phyloP scores from a whole-genome alignment of 768 basidiomycete species.

The Lyophyllum atratum region DNA sequence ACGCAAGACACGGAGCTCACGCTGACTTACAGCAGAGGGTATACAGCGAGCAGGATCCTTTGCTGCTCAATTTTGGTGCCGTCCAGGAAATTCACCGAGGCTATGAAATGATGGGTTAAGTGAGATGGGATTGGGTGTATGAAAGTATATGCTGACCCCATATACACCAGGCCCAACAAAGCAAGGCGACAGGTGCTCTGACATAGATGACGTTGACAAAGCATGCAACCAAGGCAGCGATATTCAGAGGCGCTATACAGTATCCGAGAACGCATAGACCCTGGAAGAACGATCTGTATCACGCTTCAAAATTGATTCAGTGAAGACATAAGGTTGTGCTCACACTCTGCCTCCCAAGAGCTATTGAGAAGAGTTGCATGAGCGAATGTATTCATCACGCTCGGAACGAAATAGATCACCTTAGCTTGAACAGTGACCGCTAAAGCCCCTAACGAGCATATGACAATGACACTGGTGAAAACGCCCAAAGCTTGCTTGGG shows the following conservation, averaged over 20 bases:
- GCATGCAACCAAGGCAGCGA: conserved; percentile 85
- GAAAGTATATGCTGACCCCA: conserved; percentile 72
- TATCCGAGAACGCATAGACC: conserved; percentile 94
- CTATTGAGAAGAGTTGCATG: conserved; percentile 32
- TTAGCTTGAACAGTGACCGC: conserved; percentile 97
- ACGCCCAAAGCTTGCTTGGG: conserved; percentile 80
- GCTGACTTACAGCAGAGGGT: conserved; percentile 80
- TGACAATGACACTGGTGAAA: conserved; percentile 93
- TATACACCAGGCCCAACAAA: conserved; percentile 94
- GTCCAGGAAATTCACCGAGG: conserved; percentile 93
- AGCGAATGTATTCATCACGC: conserved; percentile 3
- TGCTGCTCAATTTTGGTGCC: conserved; percentile 93
- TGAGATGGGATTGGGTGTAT: neutral
- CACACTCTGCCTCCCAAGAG: conserved; percentile 84
- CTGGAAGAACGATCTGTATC: conserved; percentile 87
- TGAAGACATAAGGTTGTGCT: conserved; percentile 21
- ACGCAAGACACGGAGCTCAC: neutral
- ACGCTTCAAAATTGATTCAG: neutral
- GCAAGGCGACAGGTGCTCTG: conserved; percentile 80
- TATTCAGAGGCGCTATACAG: conserved; percentile 89
- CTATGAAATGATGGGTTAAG: conserved; percentile 36
- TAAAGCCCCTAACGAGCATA: conserved; percentile 88
- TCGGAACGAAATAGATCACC: conserved; percentile 39
- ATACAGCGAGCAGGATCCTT: conserved; percentile 89
- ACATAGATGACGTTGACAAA: conserved; percentile 87